Evolutionary conservation across 2,329 filamentous ascomycete genomes (phyloP).

Genomic region (Trichophyton verrucosum): DNA sequence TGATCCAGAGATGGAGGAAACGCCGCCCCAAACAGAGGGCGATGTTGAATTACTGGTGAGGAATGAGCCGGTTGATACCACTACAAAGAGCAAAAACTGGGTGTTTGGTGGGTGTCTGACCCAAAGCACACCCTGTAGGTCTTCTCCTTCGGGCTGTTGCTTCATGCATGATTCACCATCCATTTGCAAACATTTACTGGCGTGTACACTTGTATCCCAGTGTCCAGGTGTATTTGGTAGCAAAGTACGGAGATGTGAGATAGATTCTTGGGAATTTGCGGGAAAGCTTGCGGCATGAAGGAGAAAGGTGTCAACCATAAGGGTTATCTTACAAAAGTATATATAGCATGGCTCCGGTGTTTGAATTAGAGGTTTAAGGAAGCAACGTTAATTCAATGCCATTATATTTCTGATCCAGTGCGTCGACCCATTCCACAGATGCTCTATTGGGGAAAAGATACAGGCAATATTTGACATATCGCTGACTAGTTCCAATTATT

Average conservation of each 20-base stretch:
- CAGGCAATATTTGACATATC: not conserved
- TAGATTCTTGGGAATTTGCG: conserved; percentile 20
- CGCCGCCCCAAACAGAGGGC: not conserved
- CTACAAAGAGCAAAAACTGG: not conserved
- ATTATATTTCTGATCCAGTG: not conserved
- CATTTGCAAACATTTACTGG: conserved; percentile 80
- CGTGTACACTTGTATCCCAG: conserved; percentile 60
- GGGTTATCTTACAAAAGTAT: not conserved
- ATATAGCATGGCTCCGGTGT: not conserved
- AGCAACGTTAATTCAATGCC: not conserved
- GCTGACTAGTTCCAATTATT: not conserved
- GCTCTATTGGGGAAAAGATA: not conserved
- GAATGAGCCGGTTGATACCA: not conserved
- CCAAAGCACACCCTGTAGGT: not conserved
- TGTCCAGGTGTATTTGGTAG: conserved; percentile 47
- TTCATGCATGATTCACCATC: conserved; percentile 11
- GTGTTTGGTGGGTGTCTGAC: conserved; percentile 5
- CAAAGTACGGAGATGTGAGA: conserved; percentile 43
- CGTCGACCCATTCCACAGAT: not conserved
- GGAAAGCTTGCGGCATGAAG: conserved; percentile 7
- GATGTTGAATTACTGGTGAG: not conserved
- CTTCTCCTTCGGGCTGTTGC: not conserved
- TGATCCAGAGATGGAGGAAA: not conserved
- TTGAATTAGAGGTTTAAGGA: too few species aligned
- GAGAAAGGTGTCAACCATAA: not conserved